These are phyloP conservation scores for Starmerella scarabaei DNA, from an alignment of 805 yeast species.

Conservation along the genomic window DNA sequence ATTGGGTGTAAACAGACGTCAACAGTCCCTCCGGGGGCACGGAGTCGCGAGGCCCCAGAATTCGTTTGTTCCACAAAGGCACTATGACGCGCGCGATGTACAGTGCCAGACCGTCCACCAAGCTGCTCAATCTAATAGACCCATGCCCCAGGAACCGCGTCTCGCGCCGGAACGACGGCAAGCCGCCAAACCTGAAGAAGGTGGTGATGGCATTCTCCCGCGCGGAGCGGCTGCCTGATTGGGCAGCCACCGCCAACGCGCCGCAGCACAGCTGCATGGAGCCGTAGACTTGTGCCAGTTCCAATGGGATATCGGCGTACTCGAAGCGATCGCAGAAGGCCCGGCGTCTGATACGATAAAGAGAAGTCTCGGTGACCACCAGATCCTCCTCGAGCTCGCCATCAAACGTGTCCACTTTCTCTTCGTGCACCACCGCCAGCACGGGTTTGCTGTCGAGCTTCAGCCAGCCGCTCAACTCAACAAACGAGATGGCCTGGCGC, in stretches of 20 bases:
- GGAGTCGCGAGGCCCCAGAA: constrained; percentile 33
- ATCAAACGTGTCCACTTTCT: constrained; percentile 21
- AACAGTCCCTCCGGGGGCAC: constrained; percentile 14
- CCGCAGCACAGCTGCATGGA: constrained; percentile 82
- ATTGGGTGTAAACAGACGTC: constrained; percentile 23
- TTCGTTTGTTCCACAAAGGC: constrained; percentile 62
- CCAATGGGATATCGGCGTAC: constrained; percentile 45
- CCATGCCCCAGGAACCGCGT: constrained; percentile 12
- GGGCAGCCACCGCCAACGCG: constrained; percentile 62
- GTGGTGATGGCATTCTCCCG: constrained; percentile 27
- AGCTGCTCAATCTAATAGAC: constrained; percentile 68
- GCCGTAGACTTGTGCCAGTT: constrained; percentile 66
- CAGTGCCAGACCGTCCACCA: constrained; percentile 78
- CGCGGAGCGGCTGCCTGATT: constrained; percentile 40
- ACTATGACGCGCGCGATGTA: constrained; percentile 67
- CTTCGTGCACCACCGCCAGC: constrained; percentile 50
- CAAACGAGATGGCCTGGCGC: constrained; percentile 26
- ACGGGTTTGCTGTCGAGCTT: constrained; percentile 49
- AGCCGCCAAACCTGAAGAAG: constrained; percentile 22
- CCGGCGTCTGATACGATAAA: constrained; percentile 61
- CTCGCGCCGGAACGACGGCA: constrained; percentile 20
- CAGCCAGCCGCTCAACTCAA: constrained; percentile 35
- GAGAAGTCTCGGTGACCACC: constrained; percentile 65
- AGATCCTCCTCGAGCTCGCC: constrained; percentile 57
- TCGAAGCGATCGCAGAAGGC: constrained; percentile 71